Conservation (phyloP, 2,329 filamentous ascomycete genomes). For the Venturia nashicola region DNA sequence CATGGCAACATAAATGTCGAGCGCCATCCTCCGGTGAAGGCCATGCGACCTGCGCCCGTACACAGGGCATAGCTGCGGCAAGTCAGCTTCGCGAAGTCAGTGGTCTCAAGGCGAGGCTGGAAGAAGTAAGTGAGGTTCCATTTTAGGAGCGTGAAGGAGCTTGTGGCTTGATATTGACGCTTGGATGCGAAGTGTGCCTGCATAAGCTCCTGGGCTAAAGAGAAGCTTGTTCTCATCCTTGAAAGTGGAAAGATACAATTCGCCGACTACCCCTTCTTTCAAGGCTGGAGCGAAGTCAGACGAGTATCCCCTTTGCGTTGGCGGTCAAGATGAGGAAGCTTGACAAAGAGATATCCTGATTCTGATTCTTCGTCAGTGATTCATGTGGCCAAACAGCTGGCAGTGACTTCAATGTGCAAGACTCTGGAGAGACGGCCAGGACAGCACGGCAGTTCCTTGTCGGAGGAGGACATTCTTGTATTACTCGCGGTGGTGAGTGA, state of each 20-base stretch:
- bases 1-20: background rate
- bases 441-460: background rate
- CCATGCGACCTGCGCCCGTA: background rate
- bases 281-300: background rate
- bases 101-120: background rate
- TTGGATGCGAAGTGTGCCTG: background rate
- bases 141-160: background rate
- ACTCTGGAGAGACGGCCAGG: background rate
- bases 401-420: background rate
- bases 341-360: background rate
- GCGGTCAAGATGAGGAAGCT: background rate
- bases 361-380: background rate
- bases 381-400: background rate
- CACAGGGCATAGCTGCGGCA: background rate
- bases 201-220: background rate
- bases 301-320: background rate
- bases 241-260: background rate
- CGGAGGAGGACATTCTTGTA: background rate
- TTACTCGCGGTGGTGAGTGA: background rate
- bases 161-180: background rate
- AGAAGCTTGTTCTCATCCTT: background rate
- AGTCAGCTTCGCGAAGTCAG: background rate
- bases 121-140: slow-evolving; percentile 1
- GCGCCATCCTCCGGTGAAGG: background rate
- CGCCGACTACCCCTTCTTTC: background rate